phyloP scores from a whole-genome alignment of 2,329 filamentous ascomycete species.

The Alternaria viburni region DNA sequence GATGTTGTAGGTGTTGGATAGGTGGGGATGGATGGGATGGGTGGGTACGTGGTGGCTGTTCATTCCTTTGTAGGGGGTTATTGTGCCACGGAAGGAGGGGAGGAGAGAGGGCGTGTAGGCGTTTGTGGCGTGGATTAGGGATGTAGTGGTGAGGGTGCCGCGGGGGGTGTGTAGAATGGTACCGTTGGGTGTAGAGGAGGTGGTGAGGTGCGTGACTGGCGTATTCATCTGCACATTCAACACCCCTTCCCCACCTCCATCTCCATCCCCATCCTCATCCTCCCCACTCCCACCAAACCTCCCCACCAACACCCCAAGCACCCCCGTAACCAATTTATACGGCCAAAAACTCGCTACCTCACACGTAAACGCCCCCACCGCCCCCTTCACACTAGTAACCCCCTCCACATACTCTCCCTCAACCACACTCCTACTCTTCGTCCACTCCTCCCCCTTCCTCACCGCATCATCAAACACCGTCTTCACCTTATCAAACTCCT shows the following conservation, averaged over 20 bases:
- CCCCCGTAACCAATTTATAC: background rate
- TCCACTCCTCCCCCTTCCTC: background rate
- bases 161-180: background rate
- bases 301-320: background rate
- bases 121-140: background rate
- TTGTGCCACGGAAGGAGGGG: background rate
- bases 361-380: background rate
- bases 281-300: background rate
- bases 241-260: background rate
- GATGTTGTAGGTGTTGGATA: constrained; percentile 38
- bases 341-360: background rate
- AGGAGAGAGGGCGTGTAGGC: background rate
- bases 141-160: background rate
- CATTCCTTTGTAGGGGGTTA: background rate
- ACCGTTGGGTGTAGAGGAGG: background rate
- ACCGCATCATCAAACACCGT: background rate
- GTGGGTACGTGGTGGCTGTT: background rate
- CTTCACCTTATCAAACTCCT: background rate
- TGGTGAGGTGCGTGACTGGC: background rate
- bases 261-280: background rate
- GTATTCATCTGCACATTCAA: background rate
- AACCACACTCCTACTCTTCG: background rate
- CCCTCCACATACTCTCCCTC: background rate
- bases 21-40: constrained; percentile 15
- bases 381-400: background rate